These are phyloP conservation scores for Aspergillus diversus DNA, from an alignment of 495 filamentous ascomycete genomes.

Conservation along the genomic window DNA sequence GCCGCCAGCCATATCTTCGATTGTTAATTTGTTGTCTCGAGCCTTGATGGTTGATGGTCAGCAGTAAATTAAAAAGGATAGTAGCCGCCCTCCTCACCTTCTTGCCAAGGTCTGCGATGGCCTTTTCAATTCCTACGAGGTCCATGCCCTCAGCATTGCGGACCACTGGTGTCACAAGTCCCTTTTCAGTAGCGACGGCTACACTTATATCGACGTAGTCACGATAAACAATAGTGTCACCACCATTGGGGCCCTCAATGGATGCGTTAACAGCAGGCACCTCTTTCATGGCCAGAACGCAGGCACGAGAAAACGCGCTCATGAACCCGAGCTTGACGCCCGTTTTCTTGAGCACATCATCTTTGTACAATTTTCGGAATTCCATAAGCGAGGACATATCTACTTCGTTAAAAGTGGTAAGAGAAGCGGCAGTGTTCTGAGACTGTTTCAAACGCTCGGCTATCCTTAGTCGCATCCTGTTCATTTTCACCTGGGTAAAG, in stretches of 20 bases:
- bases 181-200: slow-evolving; percentile 96
- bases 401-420: slow-evolving; percentile 99
- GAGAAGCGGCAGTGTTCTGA: slow-evolving; percentile 95
- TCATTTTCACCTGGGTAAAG: slow-evolving; percentile 87
- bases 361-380: slow-evolving; percentile 95
- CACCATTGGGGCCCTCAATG: slow-evolving; percentile 92
- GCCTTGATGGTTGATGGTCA: slow-evolving; percentile 55
- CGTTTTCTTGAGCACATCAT: slow-evolving; percentile 91
- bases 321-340: slow-evolving; percentile 99
- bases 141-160: slow-evolving; percentile 89
- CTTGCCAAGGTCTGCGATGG: slow-evolving; percentile 92
- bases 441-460: slow-evolving; percentile 98
- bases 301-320: slow-evolving; percentile 93
- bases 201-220: slow-evolving; percentile 99
- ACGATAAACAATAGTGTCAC: slow-evolving; percentile 96
- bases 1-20: slow-evolving; percentile 98
- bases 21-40: slow-evolving; percentile 93
- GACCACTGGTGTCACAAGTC: slow-evolving; percentile 93
- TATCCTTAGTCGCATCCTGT: slow-evolving; percentile 96
- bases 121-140: slow-evolving; percentile 84
- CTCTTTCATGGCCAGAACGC: slow-evolving; percentile 90
- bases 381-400: slow-evolving; percentile 99
- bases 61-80: neutral
- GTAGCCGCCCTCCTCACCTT: slow-evolving; percentile 62
- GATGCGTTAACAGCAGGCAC: slow-evolving; percentile 96